Evolutionary conservation across 352 stramenopile species (phyloP).

Genomic region (Globisporangium paroecandrum): DNA sequence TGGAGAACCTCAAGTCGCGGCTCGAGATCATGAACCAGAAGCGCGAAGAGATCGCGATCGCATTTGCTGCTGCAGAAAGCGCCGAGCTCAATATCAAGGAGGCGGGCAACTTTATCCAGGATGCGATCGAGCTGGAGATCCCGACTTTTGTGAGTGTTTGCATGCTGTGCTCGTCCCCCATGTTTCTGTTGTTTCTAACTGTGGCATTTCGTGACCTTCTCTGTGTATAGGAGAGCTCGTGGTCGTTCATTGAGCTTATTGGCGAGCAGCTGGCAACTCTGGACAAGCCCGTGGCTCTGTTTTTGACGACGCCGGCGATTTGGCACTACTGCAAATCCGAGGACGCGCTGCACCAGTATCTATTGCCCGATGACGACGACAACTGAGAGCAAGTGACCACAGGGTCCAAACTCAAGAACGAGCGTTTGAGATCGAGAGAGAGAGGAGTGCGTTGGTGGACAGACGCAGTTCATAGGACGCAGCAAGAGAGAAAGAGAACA

Average conservation of each 20-base stretch:
- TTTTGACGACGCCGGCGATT: conserved; percentile 60
- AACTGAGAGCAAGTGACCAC: conserved; percentile 17
- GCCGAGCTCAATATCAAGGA: conserved; percentile 83
- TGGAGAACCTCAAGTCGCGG: conserved; percentile 78
- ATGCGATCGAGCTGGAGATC: conserved; percentile 75
- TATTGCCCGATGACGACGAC: conserved; percentile 73
- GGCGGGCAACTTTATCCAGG: conserved; percentile 74
- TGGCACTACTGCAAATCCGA: conserved; percentile 87
- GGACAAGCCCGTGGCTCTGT: conserved; percentile 62
- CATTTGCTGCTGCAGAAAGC: conserved; percentile 66
- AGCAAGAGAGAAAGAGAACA: conserved; percentile 1
- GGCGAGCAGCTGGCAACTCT: conserved; percentile 64
- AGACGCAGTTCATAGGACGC: not conserved
- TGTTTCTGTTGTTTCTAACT: not conserved
- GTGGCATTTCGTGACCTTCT: not conserved
- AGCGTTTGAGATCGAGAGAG: not conserved
- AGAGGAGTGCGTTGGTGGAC: not conserved
- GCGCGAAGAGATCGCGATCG: conserved; percentile 67
- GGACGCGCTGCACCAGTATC: conserved; percentile 71
- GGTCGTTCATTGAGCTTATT: conserved; percentile 79
- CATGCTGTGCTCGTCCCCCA: not conserved
- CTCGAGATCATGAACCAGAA: conserved; percentile 87
- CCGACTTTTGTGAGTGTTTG: conserved; percentile 25
- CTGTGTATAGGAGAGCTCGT: conserved; percentile 64
- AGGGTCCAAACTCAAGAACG: not conserved